Evolutionary conservation across 73 alveolate genomes (phyloP).

Genomic region (Paramecium tetraurelia): DNA sequence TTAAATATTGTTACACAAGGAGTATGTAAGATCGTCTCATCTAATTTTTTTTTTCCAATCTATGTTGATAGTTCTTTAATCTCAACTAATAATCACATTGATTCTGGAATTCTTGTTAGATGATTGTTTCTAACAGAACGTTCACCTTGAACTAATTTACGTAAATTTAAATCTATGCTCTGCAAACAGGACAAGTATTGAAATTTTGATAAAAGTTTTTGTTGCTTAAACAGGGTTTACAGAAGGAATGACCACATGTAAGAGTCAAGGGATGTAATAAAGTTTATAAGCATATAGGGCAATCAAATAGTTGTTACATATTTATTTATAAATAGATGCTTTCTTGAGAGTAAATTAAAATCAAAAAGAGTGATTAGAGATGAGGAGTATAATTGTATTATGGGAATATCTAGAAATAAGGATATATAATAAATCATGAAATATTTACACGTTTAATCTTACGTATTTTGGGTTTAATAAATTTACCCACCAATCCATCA

Average conservation of each 20-base stretch:
- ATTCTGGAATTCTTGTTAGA: not conserved
- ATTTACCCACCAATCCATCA: constrained; percentile 55
- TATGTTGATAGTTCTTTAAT: not conserved
- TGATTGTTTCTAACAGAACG: not conserved
- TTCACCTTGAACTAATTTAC: not conserved
- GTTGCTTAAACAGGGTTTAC: constrained; percentile 46
- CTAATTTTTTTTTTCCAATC: not conserved
- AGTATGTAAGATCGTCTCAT: not conserved
- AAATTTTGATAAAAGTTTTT: not conserved
- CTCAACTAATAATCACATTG: not conserved
- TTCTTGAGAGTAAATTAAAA: not conserved
- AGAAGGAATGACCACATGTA: constrained; percentile 62
- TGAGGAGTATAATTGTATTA: not conserved
- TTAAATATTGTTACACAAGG: not conserved
- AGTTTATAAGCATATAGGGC: constrained; percentile 40
- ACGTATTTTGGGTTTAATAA: constrained; percentile 33
- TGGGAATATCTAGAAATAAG: not conserved
- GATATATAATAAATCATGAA: not conserved
- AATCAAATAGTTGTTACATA: constrained; percentile 10
- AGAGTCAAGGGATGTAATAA: constrained; percentile 31
- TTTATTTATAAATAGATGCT: not conserved
- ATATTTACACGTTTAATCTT: constrained; percentile 27
- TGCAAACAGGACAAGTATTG: constrained; percentile 19
- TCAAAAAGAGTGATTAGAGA: not conserved
- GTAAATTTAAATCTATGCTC: not conserved